Percentiles rank a stretch among this genome's conserved stretches.
phyloP scores from a whole-genome alignment of 2,329 filamentous ascomycete species.

The Stemphylium vesicarium region DNA sequence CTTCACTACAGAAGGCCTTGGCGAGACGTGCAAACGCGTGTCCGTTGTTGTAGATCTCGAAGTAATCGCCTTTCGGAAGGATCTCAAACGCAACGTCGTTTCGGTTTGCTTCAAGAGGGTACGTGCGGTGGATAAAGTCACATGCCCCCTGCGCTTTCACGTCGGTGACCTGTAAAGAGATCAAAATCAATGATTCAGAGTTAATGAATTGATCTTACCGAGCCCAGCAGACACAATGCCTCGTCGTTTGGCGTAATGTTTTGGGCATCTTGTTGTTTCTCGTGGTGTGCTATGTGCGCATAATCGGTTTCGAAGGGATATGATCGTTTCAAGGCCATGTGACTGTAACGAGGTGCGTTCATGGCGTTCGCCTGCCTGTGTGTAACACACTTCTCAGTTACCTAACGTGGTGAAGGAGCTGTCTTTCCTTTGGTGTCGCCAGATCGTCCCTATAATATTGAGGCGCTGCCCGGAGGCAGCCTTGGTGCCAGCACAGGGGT shows the following conservation, averaged over 20 bases:
- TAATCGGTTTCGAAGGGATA: slow-evolving; percentile 1
- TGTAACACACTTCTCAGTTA: background rate
- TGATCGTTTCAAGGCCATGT: slow-evolving; percentile 5
- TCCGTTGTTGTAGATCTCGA: background rate
- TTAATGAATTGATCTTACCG: background rate
- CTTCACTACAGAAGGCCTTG: slow-evolving; percentile 10
- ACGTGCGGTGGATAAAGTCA: background rate
- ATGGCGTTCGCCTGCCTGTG: background rate
- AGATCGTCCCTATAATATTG: background rate
- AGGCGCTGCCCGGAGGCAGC: background rate
- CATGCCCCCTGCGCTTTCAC: slow-evolving; percentile 6
- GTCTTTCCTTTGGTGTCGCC: background rate
- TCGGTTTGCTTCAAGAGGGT: background rate
- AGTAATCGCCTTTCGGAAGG: slow-evolving; percentile 7
- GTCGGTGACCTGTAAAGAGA: slow-evolving; percentile 2
- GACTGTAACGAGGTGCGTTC: background rate
- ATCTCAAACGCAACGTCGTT: background rate
- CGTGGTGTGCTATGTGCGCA: background rate
- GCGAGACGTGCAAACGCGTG: slow-evolving; percentile 8
- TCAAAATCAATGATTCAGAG: background rate
- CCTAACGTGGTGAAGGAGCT: background rate
- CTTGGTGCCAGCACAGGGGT: background rate
- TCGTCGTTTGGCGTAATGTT: background rate
- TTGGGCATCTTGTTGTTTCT: background rate
- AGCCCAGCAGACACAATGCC: background rate